Conservation (phyloP, 306 rosid genomes). For the Calophaca sinica region DNA sequence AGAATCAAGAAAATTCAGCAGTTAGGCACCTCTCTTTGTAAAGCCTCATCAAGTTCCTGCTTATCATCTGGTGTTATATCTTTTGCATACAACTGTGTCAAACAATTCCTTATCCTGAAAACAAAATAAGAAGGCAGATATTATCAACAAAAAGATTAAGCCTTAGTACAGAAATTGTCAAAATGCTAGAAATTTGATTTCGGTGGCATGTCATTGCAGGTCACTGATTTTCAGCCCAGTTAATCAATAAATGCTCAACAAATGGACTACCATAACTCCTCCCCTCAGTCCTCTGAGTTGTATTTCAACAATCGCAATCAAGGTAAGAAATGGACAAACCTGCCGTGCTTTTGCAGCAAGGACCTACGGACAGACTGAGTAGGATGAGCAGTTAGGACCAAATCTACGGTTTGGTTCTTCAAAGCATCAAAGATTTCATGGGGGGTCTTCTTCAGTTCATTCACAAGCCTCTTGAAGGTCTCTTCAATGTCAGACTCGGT, state of each 20-base stretch:
- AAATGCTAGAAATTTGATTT: not conserved
- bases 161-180: conserved; percentile 14
- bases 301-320: not conserved
- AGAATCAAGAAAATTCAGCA: conserved; percentile 36
- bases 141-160: conserved; percentile 21
- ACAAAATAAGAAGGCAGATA: conserved; percentile 18
- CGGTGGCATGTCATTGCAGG: not conserved
- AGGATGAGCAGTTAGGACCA: conserved; percentile 97
- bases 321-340: conserved; percentile 57
- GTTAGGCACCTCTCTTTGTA: conserved; percentile 84
- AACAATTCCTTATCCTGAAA: conserved; percentile 87
- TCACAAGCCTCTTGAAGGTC: conserved; percentile 93
- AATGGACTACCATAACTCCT: conserved; percentile 14
- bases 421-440: conserved; percentile 89
- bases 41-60: conserved; percentile 97
- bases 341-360: conserved; percentile 91
- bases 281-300: not conserved
- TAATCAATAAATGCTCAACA: conserved; percentile 2
- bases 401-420: conserved; percentile 96
- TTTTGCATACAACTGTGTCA: conserved; percentile 91
- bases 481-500: conserved; percentile 98
- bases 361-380: conserved; percentile 98
- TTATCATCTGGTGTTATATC: conserved; percentile 99
- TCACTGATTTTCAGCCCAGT: not conserved
- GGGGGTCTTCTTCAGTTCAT: conserved; percentile 80